Base-by-base conservation (phyloP, 176 grass and related monocot genomes). In the Hordeum marinum region DNA sequence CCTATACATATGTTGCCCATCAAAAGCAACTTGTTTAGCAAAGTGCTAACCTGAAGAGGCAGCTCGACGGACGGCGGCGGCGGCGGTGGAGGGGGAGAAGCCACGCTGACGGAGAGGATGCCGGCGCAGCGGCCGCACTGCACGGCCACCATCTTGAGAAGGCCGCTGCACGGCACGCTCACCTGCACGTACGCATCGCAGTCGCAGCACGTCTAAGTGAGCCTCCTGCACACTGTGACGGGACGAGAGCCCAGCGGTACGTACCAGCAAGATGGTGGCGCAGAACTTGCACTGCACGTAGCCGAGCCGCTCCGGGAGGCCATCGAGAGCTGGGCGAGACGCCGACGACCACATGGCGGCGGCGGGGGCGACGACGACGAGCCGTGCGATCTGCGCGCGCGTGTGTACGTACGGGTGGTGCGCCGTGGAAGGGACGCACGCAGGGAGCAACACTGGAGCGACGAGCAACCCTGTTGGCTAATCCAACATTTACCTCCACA, bases 211-310 rank as follows among this genome's bases (percentile, higher is more conserved):
- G 27, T 67, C 3, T 10, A 54, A 31, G 62, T 24, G 39, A 57
- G 24, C 34, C 34, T 24, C 50, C n/a, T 52, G 31, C 55, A n/a
- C 69, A 21, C 9, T 6, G 25, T 9, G 37, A 34, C 60, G 37
- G 1, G n/a, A 32, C 25, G 69, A 8, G 24, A 31, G 15, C 23
- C 80, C 72, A 41, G 35, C 8, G 34, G 80, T 3, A 37, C 59
- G 26, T 83, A 91, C 92, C 68, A 94, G 85, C 32, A 94, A 65
- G 65, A 92, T 83, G 60, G 92, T 88, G 78, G 75, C 8, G 75
- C 90, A 90, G 79, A 92, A 78, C 72, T 6, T 78, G 87, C 90
- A 94, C 63, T 92, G 92, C 41, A 94, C 92, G 63, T 88, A 94
- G 87, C 92, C 92, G 21, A 94, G 85, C 34, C 81, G 87, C 90